Evolutionary conservation across 306 rosid species (phyloP), one percentile per base, ranked within the genome.

Genomic region (Vicia villosa): DNA sequence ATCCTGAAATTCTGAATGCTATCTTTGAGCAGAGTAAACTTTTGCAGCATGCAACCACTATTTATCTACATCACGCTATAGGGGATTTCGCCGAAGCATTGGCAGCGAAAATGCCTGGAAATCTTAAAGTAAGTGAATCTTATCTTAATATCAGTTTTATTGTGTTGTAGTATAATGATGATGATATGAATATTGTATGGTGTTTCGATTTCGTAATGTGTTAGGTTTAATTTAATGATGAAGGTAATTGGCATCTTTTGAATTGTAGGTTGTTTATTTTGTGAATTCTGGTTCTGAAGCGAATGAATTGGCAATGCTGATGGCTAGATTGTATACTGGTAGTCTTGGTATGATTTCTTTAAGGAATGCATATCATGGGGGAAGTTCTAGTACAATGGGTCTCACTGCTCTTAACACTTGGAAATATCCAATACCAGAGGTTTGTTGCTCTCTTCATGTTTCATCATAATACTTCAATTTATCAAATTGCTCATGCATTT

Each of bases 261-360:
- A 54, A 52, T 66, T 86, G 80, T 87, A 92, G 98, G 97, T 93
- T 57, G 96, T 93, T 20, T 90, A 86, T 77, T 88, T 93, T 78
- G 98, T 93, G 9, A 93, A 93, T 82, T 93, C 98, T 14, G 98
- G 97, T 65, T 69, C 93, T 22, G 98, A 93, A 75, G 98, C 98
- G 30, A 93, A 93, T 76, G 97, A 93, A 72, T 79, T 93, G 60
- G 97, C 98, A 45, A 90, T 78, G 91, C 64, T 93, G 83, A 93
- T 93, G 98, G 97, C 98, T 8, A 95, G 91, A 49, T 86, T 93
- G 6, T 93, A 88, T 65, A 85, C 87, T 13, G 93, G 96, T 50
- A 88, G 74, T 80, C 89, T 90, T 24, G 96, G 87, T 51, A 90
- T 93, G 97, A 83, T 93, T 80, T 86, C 97, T 8, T 43, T 93